Evolutionary conservation across 345 rosid species (phyloP), one percentile per base, ranked within the genome.

Genomic region (Euphorbia tirucalli): DNA sequence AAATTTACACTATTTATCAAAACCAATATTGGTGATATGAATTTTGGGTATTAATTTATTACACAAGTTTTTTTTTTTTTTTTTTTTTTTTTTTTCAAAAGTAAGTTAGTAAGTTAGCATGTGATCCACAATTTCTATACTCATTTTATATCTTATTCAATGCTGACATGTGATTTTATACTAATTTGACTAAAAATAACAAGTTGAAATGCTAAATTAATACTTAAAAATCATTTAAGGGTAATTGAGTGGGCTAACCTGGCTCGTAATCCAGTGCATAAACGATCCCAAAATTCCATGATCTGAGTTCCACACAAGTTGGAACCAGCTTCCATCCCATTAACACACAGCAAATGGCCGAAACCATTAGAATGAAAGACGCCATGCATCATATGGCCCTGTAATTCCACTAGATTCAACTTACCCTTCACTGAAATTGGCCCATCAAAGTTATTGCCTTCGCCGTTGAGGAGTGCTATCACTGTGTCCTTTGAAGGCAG

Each of bases 231-330:
- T 32, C 37, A 32, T 32, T 32, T 32, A 2, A 32, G 2, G 5
- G 44, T 41, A 41, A 4, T 7, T 41, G 30, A 32, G 24, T 31
- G 15, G 48, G 27, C 72, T 77, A 74, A 93, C 98, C 96, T 92
- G 73, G 96, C 97, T 77, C 79, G 85, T 61, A 94, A 73, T 48
- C 88, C 87, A 1, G 82, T 81, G 79, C 97, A 94, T 31, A 92
- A 67, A n/a, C 96, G 96, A 72, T 92, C 96, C 96, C 96, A 92
- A 59, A 94, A 85, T 6, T 87, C 90, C 92, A 94, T 92, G 83
- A 94, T 71, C 68, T 87, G 93, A 37, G 80, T 73, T 41, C 96
- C 98, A 11, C 87, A 71, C 80, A 94, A 71, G 70, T 78, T 84
- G 11, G 93, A 90, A 75, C 90, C 93, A 11, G 79, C 69, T 80